Evolutionary conservation across 805 yeast species (phyloP).

Genomic region (Tetrapisispora phaffii): DNA sequence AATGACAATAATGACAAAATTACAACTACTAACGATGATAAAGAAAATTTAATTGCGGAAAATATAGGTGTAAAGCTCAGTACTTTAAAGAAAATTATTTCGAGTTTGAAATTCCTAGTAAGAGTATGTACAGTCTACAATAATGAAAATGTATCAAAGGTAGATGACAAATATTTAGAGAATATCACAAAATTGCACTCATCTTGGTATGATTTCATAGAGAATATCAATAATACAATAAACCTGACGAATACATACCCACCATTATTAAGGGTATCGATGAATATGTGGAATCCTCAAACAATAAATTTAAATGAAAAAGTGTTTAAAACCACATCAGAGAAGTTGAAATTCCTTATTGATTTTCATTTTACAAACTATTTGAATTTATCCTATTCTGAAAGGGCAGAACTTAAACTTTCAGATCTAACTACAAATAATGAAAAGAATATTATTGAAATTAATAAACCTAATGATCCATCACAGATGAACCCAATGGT

Average conservation of each 20-base stretch:
- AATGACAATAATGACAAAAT: neutral
- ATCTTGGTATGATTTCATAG: conserved; percentile 5
- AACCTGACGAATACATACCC: conserved; percentile 2
- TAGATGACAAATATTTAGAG: conserved; percentile 20
- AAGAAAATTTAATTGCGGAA: conserved; percentile 1
- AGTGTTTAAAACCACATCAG: conserved; percentile 21
- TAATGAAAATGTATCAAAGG: conserved; percentile 4
- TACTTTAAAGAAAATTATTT: conserved; percentile 15
- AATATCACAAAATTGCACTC: conserved; percentile 13
- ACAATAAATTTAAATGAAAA: conserved; percentile 18
- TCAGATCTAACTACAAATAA: conserved; percentile 8
- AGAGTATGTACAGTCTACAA: conserved; percentile 17
- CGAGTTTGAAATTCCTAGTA: conserved; percentile 17
- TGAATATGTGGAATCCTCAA: conserved; percentile 24
- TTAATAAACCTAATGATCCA: conserved; percentile 2
- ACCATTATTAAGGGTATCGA: conserved; percentile 17
- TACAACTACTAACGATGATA: neutral
- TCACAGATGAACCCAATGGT: conserved; percentile 10
- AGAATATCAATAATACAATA: neutral
- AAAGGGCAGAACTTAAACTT: conserved; percentile 20
- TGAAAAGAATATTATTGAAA: conserved; percentile 2
- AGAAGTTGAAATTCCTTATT: conserved; percentile 22
- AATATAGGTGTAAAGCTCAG: conserved; percentile 10
- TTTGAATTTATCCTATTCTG: conserved; percentile 15
- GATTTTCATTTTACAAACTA: conserved; percentile 25